These are phyloP conservation scores for Leccinum aurantiacum DNA, from an alignment of 768 basidiomycete genomes.

Conservation along the genomic window DNA sequence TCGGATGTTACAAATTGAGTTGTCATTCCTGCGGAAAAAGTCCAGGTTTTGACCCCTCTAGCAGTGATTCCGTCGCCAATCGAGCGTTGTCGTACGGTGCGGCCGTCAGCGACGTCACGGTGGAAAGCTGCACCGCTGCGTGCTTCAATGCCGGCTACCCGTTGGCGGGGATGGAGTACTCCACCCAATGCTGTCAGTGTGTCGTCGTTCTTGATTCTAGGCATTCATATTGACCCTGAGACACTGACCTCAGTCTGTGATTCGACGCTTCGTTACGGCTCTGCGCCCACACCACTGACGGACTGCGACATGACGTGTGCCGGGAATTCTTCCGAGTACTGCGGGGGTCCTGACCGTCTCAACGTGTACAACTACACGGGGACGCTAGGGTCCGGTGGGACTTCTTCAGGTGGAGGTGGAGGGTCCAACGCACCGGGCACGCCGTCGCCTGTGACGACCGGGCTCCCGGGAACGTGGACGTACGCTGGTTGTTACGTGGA, in stretches of 20 bases:
- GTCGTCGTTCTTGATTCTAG: slow-evolving; percentile 16
- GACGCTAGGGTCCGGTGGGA: background rate
- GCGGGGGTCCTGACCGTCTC: slow-evolving; percentile 64
- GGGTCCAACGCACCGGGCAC: background rate
- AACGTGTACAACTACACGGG: slow-evolving; percentile 20
- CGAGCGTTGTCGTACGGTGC: slow-evolving; percentile 35
- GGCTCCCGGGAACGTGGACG: slow-evolving; percentile 55
- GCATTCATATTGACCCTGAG: slow-evolving; percentile 40
- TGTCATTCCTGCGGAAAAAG: no score
- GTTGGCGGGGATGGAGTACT: slow-evolving; percentile 47
- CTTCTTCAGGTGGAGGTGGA: background rate
- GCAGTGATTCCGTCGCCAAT: slow-evolving; percentile 35
- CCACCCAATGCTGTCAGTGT: slow-evolving; percentile 49
- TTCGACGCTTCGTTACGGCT: slow-evolving; percentile 17
- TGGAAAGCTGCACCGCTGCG: slow-evolving; percentile 49
- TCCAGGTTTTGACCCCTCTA: background rate
- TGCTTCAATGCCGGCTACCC: slow-evolving; percentile 43
- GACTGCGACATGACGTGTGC: slow-evolving; percentile 48
- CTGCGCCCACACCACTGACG: slow-evolving; percentile 39
- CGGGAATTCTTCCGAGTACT: slow-evolving; percentile 49
- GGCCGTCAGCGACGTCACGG: slow-evolving; percentile 43
- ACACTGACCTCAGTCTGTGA: slow-evolving; percentile 36
- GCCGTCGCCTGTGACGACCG: slow-evolving; percentile 44
- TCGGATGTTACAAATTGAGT: slow-evolving; percentile 70
- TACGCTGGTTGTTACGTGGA: slow-evolving; percentile 75